Evolutionary conservation across 495 filamentous ascomycete genomes (phyloP).

Genomic region (Cercophora samala): DNA sequence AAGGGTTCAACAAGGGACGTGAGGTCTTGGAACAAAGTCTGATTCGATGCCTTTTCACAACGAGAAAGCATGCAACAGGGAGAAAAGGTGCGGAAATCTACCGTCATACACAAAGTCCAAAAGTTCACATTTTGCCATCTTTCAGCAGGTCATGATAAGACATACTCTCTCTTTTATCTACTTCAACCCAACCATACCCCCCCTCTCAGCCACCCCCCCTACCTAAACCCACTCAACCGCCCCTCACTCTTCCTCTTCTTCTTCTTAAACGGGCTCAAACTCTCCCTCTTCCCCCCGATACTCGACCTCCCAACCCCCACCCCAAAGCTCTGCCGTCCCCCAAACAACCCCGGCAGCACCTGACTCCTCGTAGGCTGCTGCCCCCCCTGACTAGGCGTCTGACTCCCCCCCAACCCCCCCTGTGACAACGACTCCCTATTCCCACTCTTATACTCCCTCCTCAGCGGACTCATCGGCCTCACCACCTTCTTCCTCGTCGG

Average conservation of each 20-base stretch:
- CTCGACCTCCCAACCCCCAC: no score
- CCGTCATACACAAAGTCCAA: no score
- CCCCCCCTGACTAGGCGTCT: constrained; percentile 10
- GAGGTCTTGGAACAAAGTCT: no score
- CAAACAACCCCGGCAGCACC: constrained; percentile 21
- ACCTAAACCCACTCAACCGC: constrained; percentile 25
- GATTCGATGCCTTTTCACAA: no score
- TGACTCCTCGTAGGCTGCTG: constrained; percentile 16
- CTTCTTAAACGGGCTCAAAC: constrained; percentile 17
- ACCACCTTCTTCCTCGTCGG: background rate
- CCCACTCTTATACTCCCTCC: constrained; percentile 8
- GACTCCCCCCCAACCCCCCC: background rate
- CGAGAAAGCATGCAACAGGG: no score
- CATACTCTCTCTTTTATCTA: no score
- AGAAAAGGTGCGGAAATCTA: no score
- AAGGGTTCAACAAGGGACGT: no score
- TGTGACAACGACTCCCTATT: background rate
- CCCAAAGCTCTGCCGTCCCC: constrained; percentile 4
- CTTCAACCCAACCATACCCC: no score
- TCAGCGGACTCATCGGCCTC: constrained; percentile 1
- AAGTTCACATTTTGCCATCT: no score
- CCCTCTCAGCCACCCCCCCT: background rate
- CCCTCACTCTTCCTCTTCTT: constrained; percentile 24
- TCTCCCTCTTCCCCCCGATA: constrained; percentile 13
- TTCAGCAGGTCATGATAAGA: no score